Base-by-base conservation (phyloP, 169 alveolate genomes). In the Cryptosporidium viatorum region DNA sequence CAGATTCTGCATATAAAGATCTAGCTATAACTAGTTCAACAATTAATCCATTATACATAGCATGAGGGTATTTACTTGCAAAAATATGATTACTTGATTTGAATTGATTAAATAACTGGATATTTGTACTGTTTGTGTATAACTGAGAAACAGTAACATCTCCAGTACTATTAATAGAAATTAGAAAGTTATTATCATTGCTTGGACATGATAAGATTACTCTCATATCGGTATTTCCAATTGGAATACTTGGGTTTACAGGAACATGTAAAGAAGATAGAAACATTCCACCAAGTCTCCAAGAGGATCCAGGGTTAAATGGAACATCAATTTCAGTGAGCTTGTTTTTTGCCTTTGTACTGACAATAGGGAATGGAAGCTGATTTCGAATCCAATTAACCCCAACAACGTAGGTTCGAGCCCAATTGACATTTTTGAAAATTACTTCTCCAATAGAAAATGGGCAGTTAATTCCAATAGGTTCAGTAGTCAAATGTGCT, bases 281-380 rank as follows among this genome's bases (percentile, higher is more conserved):
- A 59, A 80, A 62, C 89, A 80, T 62, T 39, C 89, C 89, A 33
- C 89, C 89, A 26, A 80, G 55, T n/a, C 43, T 80, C 89, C 89
- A 80, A 21, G 89, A 59, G 26, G 50, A 18, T 10, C 89, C 89
- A 35, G 50, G 16, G 12, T 45, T 80, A 50, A 67, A 80, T 14
- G 73, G 80, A 39, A 41, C 65, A 16, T 9, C 21, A 3, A 80
- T 21, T 16, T 59, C 73, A 3, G 45, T 50, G 8, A 80, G 68
- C 29, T 62, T 80, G 43, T 62, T 31, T 39, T 80, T 65, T 29
- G 70, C 26, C 5, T 21, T 31, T 12, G 68, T 29, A 6, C n/a
- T 31, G 5, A 80, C 51, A n/a, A 37, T 60, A 31, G 89, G 89
- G 50, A 80, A 80, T 5, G 89, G 89, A 12, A 80, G 69, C 52